Evolutionary conservation across 176 grass and related monocot genomes (phyloP), one percentile per base, ranked within the genome.

Genomic region (Lolium multiflorum): DNA sequence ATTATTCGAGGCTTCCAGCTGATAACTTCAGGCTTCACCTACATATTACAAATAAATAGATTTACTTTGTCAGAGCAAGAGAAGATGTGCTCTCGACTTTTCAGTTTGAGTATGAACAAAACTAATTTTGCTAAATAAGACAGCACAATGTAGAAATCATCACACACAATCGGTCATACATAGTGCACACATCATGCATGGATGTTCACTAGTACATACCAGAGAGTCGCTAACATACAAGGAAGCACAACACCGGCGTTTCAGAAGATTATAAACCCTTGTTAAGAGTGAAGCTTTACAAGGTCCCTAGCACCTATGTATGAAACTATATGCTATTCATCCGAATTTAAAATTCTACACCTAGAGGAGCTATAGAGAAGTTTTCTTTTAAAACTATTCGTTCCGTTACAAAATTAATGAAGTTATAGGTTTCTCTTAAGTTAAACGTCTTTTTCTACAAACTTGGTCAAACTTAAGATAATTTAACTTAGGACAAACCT

Each of bases 21-120:
- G 77, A 94, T 85, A 60, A 94, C 76, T 87, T 89, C 87, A 82
- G 92, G 92, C 62, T 89, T 91, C 77, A 94, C 92, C 92, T 94
- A 56, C 66, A 89, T 12, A 69, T 44, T 54, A 87, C 24, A 82
- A 88, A 81, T 3, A 74, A 21, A 77, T 51, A 10, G 18, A 78
- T 57, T 38, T 55, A 9, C 4, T 15, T 44, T 72, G 55, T 26
- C 22, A 80, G 22, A 71, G 35, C 11, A 80, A 58, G 10, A 58
- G 5, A 74, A 61, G 8, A 49, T 26, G 39, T 6, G 10, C 1
- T 52, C 10, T 63, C 11, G 41, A 48, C 15, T 61, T n/a, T 13
- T 47, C 21, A 74, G 56, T 64, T 75, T 51, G 5, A 75, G 11
- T 11, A 14, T 15, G 16, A 74, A 16, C 31, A n/a, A 62, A 38